phyloP scores from a whole-genome alignment of 2,329 filamentous ascomycete species.

The Davidsoniella neocaledoniae region DNA sequence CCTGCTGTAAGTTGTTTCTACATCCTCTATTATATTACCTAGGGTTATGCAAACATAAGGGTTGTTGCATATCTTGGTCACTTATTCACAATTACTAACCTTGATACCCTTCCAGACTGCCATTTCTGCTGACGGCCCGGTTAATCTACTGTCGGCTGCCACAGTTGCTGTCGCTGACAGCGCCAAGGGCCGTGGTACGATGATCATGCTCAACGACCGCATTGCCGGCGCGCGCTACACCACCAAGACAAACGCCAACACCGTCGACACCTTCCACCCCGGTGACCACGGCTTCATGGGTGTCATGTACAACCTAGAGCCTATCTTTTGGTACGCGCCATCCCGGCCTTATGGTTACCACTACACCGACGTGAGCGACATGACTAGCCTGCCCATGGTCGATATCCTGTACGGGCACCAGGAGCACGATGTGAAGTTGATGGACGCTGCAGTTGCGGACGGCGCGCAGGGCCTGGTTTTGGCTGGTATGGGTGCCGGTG shows the following conservation, averaged over 20 bases:
- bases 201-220: conserved; percentile 46
- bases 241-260: conserved; percentile 46
- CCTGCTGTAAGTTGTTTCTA: conserved; percentile 23
- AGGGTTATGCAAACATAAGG: not conserved
- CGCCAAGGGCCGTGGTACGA: conserved; percentile 33
- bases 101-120: conserved; percentile 24
- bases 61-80: not conserved
- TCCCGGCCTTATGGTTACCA: conserved; percentile 29
- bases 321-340: conserved; percentile 42
- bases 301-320: conserved; percentile 38
- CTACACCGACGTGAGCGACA: conserved; percentile 24
- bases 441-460: conserved; percentile 28
- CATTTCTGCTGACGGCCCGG: conserved; percentile 44
- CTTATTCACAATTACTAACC: not conserved
- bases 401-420: conserved; percentile 40
- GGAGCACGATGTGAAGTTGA: conserved; percentile 30
- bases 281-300: conserved; percentile 41
- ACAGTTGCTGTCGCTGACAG: conserved; percentile 32
- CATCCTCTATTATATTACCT: not conserved
- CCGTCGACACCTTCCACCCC: conserved; percentile 44
- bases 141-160: conserved; percentile 44
- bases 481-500: conserved; percentile 37
- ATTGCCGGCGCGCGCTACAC: conserved; percentile 40
- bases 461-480: conserved; percentile 39
- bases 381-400: conserved; percentile 29